phyloP scores from a whole-genome alignment of 371 early-diverging fungal species.

The Mucor circinelloides region DNA sequence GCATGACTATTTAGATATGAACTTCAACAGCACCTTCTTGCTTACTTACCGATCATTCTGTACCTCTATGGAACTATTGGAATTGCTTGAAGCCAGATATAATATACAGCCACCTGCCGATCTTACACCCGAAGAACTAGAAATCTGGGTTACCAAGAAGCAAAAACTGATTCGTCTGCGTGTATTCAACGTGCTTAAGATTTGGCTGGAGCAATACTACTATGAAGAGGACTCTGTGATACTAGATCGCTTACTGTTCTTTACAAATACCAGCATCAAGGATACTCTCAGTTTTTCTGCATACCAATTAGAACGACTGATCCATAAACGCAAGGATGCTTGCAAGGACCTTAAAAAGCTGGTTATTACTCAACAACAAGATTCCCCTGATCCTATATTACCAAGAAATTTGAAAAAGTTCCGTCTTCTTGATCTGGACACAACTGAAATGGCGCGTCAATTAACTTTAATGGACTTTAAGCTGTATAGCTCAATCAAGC shows the following conservation, averaged over 20 bases:
- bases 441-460: slow-evolving; percentile 93
- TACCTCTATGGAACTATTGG: slow-evolving; percentile 74
- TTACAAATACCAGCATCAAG: slow-evolving; percentile 75
- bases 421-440: slow-evolving; percentile 83
- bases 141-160: slow-evolving; percentile 82
- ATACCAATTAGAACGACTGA: slow-evolving; percentile 73
- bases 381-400: slow-evolving; percentile 72
- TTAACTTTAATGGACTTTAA: slow-evolving; percentile 88
- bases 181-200: slow-evolving; percentile 89
- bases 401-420: slow-evolving; percentile 70
- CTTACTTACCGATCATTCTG: slow-evolving; percentile 90
- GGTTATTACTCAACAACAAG: slow-evolving; percentile 58
- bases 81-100: slow-evolving; percentile 74
- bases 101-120: slow-evolving; percentile 71
- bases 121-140: slow-evolving; percentile 64
- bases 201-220: slow-evolving; percentile 90
- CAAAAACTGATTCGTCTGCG: slow-evolving; percentile 83
- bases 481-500: slow-evolving; percentile 78
- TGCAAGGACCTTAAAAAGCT: slow-evolving; percentile 60
- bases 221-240: slow-evolving; percentile 68
- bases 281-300: slow-evolving; percentile 72
- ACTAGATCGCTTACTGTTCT: slow-evolving; percentile 72
- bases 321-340: slow-evolving; percentile 68
- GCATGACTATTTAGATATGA: slow-evolving; percentile 78
- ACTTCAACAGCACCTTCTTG: slow-evolving; percentile 82